Evolutionary conservation across 2,329 filamentous ascomycete species (phyloP).

Genomic region (Fusarium napiforme): DNA sequence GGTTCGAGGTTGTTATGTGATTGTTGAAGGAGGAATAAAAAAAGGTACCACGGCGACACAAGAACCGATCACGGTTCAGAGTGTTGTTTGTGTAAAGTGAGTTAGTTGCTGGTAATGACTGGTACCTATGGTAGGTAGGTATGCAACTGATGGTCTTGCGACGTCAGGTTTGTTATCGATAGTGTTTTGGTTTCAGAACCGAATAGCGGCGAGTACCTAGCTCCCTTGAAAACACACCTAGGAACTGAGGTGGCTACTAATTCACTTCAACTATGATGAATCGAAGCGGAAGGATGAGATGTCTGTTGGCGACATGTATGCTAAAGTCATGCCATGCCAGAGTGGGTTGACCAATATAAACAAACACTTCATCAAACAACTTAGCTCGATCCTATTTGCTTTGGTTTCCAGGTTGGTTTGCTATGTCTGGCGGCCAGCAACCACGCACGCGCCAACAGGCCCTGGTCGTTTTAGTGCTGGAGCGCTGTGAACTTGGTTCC

Average conservation of each 20-base stretch:
- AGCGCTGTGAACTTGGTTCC: conserved; percentile 13
- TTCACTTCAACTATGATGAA: neutral
- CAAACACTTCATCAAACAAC: neutral
- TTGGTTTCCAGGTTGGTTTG: conserved; percentile 2
- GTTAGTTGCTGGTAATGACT: neutral
- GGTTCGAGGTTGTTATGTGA: neutral
- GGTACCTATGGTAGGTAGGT: neutral
- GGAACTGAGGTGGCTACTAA: neutral
- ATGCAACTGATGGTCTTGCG: conserved; percentile 8
- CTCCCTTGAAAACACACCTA: neutral
- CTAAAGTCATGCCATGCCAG: conserved; percentile 11
- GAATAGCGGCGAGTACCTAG: neutral
- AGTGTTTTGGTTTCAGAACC: conserved; percentile 14
- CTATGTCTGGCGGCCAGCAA: conserved; percentile 20
- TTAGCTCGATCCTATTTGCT: conserved; percentile 1
- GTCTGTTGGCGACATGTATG: neutral
- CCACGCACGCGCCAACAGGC: conserved; percentile 29
- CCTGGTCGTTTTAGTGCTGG: conserved; percentile 18
- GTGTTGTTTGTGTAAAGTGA: conserved; percentile 13
- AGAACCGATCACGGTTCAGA: neutral
- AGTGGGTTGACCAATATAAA: conserved; percentile 18
- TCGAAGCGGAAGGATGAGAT: neutral
- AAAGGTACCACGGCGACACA: neutral
- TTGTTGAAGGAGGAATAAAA: neutral
- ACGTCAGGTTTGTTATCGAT: conserved; percentile 39